Base-by-base conservation (phyloP, 345 rosid genomes). In the Eucalyptus cladocalyx region DNA sequence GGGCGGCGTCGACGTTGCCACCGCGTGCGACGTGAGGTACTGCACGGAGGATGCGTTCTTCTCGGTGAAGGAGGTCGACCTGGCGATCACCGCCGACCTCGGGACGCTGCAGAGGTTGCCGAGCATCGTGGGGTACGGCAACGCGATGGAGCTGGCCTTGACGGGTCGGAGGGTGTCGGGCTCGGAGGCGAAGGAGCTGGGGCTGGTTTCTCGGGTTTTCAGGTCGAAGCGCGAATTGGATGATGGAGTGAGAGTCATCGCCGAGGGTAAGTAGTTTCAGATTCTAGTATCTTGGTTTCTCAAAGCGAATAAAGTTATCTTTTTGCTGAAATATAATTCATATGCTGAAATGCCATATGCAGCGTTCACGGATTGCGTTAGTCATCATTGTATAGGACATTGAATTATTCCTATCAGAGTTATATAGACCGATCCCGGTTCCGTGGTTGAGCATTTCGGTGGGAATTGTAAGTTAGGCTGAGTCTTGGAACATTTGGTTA, bases 91-190 rank as follows among this genome's bases (percentile, higher is more conserved):
- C 26, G 98, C 98, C 11, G 99, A 96, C 92, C 93, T 97, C 9
- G 98, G 99, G 28, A 94, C 98, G 42, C 92, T 97, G 4, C 98
- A 97, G 95, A 90, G 99, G 87, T 76, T 97, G 37, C 99, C 99
- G 21, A 87, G 88, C 30, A 97, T 97, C 11, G 95, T 97, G 24
- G 99, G 98, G 62, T 91, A 89, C 37, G 98, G 97, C 5, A 92
- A 92, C 34, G 95, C 99, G 11, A 91, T 95, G 94, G 99, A 96
- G 24, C 87, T 96, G 90, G 94, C 98, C 19, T 92, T 96, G 89
- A 95, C 97, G 85, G 97, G 94, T 43, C 93, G 98, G 83, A 91
- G 92, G 88, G 92, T 97, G 87, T 92, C 97, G 53, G 93, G 95
- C 47, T 72, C 76, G 48, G 97, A 97, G 93, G 99, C 99, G 0